Percentiles rank a stretch among this genome's conserved stretches.
Conservation (phyloP, 139 green algal species). For the Helicosporidium sp. region DNA sequence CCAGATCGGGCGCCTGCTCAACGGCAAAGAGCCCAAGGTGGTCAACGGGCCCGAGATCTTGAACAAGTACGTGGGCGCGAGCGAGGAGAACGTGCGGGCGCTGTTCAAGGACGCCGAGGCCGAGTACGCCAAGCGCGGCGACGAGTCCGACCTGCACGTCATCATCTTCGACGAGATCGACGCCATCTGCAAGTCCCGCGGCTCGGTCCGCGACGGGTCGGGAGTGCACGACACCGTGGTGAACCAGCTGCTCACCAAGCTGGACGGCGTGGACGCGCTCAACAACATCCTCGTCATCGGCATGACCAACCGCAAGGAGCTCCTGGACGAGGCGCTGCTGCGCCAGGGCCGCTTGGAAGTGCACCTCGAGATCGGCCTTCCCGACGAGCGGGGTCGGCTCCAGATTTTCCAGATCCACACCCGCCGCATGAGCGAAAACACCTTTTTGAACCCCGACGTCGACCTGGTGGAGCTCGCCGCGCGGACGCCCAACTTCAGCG, state of each 20-base stretch:
- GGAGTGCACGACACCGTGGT: conserved; percentile 92
- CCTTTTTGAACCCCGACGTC: conserved; percentile 71
- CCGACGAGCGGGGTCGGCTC: conserved; percentile 68
- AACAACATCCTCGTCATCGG: conserved; percentile 99
- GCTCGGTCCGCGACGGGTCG: conserved; percentile 50
- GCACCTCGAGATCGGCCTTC: conserved; percentile 92
- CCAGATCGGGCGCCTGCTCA: conserved; percentile 98
- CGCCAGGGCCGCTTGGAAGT: conserved; percentile 84
- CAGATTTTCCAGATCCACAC: conserved; percentile 89
- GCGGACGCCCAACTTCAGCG: conserved; percentile 81
- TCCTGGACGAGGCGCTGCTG: conserved; percentile 96
- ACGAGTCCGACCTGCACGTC: conserved; percentile 75
- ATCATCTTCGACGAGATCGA: conserved; percentile 99
- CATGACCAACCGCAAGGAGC: conserved; percentile 81
- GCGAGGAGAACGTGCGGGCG: conserved; percentile 91
- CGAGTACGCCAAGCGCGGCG: conserved; percentile 4
- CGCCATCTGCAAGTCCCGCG: conserved; percentile 87
- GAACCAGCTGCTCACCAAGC: conserved; percentile 98
- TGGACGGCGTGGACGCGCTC: conserved; percentile 93
- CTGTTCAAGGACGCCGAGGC: conserved; percentile 53
- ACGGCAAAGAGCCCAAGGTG: conserved; percentile 90
- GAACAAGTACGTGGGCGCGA: conserved; percentile 86
- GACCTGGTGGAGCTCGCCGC: conserved; percentile 63
- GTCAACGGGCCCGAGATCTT: conserved; percentile 58
- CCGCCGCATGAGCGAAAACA: conserved; percentile 62